Conservation (phyloP, 352 stramenopile genomes). For the Pythium pyrilobum region DNA sequence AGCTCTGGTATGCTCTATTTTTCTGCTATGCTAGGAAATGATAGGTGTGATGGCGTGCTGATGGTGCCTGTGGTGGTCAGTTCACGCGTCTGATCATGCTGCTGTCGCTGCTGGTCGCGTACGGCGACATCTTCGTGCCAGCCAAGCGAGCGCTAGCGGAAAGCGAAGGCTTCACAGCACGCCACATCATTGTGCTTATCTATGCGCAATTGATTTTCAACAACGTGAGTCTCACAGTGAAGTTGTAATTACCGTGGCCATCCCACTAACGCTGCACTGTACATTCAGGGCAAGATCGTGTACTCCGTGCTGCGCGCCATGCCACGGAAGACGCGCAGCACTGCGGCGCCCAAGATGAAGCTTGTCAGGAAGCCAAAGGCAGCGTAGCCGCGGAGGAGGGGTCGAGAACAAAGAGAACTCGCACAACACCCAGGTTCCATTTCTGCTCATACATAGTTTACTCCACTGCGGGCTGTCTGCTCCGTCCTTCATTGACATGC, state of each 20-base stretch:
- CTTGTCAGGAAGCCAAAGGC: slow-evolving; percentile 9
- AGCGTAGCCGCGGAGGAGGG: slow-evolving; percentile 3
- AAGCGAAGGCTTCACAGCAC: neutral
- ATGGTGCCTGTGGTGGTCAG: too few species aligned
- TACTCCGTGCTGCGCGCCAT: slow-evolving; percentile 9
- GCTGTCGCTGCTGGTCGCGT: slow-evolving; percentile 42
- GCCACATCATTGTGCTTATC: slow-evolving; percentile 5
- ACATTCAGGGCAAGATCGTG: slow-evolving; percentile 12
- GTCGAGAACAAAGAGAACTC: neutral
- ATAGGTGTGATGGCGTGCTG: too few species aligned
- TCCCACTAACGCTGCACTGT: neutral
- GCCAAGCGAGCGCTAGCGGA: slow-evolving; percentile 17
- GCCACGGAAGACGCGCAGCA: neutral
- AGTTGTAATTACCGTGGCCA: neutral
- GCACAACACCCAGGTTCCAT: neutral
- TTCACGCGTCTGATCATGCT: slow-evolving; percentile 57
- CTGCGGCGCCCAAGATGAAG: neutral
- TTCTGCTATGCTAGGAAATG: neutral
- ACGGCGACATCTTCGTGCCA: slow-evolving; percentile 51
- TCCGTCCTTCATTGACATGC: neutral
- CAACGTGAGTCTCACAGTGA: slow-evolving; percentile 2
- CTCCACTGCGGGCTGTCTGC: too few species aligned
- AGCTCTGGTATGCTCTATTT: slow-evolving; percentile 28
- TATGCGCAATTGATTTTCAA: slow-evolving; percentile 16
- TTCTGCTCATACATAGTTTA: slow-evolving; percentile 14